Evolutionary conservation across 768 basidiomycete species (phyloP), one percentile per base, ranked within the genome.

Genomic region (Lactarius trivialis): DNA sequence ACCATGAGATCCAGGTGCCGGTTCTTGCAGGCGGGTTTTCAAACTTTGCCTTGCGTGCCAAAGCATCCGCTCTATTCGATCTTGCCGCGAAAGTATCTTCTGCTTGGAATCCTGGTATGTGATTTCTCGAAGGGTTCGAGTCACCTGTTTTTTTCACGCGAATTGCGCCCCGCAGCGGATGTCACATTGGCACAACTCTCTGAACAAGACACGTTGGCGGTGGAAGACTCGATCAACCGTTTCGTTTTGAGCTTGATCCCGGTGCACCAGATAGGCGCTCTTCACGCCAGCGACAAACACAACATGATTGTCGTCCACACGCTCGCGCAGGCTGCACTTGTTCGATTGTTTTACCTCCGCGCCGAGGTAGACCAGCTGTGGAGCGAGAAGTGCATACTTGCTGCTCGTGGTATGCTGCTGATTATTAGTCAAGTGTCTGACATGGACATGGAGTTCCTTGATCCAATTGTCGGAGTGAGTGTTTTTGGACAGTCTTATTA

Each of bases 401-500:
- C 88, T 30, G 85, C 88, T 21, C 79, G 83, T 56, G 75, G 82
- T 37, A 81, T 82, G 64, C 79, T 83, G 56, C 75, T 80, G 43
- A 73, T 90, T 68, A 79, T 85, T 69, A 85, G 84, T 68, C 81
- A 83, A 63, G 76, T 89, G 59, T 72, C 78, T 28, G 85, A 89
- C 28, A 72, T 79, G 67, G 88, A 90, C 68, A 86, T 82, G 65
- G 79, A 81, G 41, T 86, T 83, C 72, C 78, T 90, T n/a, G 89
- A 91, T 74, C 89, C 89, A 28, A 82, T 90, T 65, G 78, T 90
- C 64, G 87, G 85, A 56, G 88, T 90, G 76, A 66, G 86, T 74
- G 54, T 41, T 41, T 50, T 49, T 15, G 43, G n/a, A 59, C 17
- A 2, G 9, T 37, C 7, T 15, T 4, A 21, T 61, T 9, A 50